Conservation (phyloP, 2,329 filamentous ascomycete genomes). For the Fusarium sp. region DNA sequence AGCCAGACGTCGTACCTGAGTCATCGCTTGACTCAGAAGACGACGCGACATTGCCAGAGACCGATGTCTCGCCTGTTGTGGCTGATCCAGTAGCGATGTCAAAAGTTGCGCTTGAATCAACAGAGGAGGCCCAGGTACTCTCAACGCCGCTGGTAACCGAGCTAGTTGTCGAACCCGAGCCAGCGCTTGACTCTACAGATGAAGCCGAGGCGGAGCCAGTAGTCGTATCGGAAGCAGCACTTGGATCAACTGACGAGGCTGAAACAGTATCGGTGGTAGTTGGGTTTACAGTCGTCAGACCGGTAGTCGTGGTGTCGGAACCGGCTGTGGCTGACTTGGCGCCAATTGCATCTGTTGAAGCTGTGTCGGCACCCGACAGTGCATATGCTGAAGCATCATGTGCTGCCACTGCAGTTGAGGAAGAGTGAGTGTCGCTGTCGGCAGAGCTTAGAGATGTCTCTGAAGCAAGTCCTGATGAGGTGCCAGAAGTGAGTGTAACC, state of each 20-base stretch:
- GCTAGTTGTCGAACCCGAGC: background rate
- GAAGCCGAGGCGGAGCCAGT: background rate
- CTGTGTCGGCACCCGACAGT: background rate
- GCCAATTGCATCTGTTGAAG: background rate
- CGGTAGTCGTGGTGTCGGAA: background rate
- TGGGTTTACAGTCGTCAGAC: background rate
- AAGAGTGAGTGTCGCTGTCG: background rate
- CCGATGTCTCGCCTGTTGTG: background rate
- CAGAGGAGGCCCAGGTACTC: background rate
- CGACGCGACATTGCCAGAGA: background rate
- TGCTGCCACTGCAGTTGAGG: background rate
- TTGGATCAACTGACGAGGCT: background rate
- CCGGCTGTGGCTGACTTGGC: background rate
- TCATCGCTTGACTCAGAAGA: background rate
- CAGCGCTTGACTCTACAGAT: background rate
- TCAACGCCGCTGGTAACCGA: rapidly evolving
- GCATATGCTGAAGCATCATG: background rate
- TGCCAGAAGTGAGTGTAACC: background rate
- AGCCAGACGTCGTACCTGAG: background rate
- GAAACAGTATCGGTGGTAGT: background rate
- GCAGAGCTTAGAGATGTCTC: background rate
- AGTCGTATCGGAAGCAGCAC: background rate
- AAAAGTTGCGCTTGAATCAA: background rate
- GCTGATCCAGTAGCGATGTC: background rate
- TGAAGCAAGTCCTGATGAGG: background rate